Evolutionary conservation across 106 monocot genomes (phyloP).

Genomic region (Cymbidium sinense): DNA sequence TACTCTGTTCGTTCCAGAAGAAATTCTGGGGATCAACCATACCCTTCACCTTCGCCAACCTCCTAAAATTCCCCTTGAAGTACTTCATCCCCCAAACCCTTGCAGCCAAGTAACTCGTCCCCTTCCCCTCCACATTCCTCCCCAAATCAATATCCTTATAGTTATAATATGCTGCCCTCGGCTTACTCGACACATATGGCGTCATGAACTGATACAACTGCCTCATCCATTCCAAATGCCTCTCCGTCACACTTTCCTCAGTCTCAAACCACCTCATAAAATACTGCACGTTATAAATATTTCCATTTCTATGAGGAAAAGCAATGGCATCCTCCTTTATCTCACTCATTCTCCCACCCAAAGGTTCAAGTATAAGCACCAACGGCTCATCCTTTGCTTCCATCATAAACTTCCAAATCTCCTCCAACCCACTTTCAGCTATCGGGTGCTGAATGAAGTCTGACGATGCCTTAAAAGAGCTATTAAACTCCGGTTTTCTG

Average conservation of each 20-base stretch:
- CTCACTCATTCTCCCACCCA: constrained; percentile 28
- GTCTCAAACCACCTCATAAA: constrained; percentile 17
- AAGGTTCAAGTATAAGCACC: constrained; percentile 25
- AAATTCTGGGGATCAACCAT: constrained; percentile 24
- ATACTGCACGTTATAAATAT: constrained; percentile 38
- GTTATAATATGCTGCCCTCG: constrained; percentile 44
- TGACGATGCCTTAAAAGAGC: constrained; percentile 32
- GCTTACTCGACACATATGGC: constrained; percentile 36
- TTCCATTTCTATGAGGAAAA: constrained; percentile 44
- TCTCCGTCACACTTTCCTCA: neutral
- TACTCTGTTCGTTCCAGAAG: constrained; percentile 25
- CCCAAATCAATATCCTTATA: constrained; percentile 47
- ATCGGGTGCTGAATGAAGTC: constrained; percentile 31
- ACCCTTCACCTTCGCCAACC: constrained; percentile 16
- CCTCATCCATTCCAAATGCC: constrained; percentile 36
- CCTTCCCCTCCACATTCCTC: constrained; percentile 5
- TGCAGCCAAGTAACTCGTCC: constrained; percentile 10
- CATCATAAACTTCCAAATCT: constrained; percentile 27
- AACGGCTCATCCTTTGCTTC: neutral
- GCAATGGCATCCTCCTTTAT: constrained; percentile 24
- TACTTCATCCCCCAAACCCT: constrained; percentile 41
- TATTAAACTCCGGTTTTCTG: neutral
- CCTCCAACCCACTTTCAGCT: neutral
- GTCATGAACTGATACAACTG: constrained; percentile 30
- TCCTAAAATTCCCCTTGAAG: constrained; percentile 33